phyloP scores from a whole-genome alignment of 1,284 basidiomycete genomes.

The Exsudoporus floridanus region DNA sequence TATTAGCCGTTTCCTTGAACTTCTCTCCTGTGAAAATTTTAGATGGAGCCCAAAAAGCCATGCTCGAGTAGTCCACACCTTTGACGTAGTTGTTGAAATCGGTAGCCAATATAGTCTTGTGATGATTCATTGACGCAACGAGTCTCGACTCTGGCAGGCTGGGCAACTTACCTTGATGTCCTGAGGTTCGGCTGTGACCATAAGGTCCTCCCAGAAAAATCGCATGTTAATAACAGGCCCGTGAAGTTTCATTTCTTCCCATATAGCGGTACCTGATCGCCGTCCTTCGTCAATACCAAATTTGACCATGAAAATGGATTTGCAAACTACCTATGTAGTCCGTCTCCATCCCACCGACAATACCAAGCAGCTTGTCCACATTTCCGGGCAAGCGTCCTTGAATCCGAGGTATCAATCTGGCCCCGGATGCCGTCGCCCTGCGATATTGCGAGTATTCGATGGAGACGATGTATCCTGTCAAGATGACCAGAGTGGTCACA shows the following conservation, averaged over 20 bases:
- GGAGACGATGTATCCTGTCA: conserved; percentile 3
- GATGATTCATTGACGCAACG: neutral
- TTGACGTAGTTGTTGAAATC: conserved; percentile 46
- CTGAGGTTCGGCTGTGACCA: conserved; percentile 39
- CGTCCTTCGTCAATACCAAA: conserved; percentile 1
- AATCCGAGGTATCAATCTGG: conserved; percentile 22
- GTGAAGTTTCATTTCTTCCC: conserved; percentile 15
- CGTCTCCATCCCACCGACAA: conserved; percentile 12
- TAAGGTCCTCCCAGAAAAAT: conserved; percentile 35
- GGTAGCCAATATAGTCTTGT: conserved; percentile 41
- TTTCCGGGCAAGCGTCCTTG: conserved; percentile 28
- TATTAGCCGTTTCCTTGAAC: conserved; percentile 31
- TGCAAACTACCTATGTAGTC: conserved; percentile 29
- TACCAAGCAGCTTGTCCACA: conserved; percentile 23
- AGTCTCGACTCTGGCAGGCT: neutral
- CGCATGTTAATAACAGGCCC: conserved; percentile 30
- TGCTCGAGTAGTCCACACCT: conserved; percentile 25
- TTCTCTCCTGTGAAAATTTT: conserved; percentile 28
- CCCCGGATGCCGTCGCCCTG: conserved; percentile 21
- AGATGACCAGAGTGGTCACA: conserved; percentile 1
- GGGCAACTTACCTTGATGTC: conserved; percentile 18
- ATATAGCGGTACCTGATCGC: conserved; percentile 10
- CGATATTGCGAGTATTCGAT: conserved; percentile 14
- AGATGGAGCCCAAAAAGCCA: conserved; percentile 1
- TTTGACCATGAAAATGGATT: neutral